Base-by-base conservation (phyloP, 768 basidiomycete species). In the Myochromella boudieri region DNA sequence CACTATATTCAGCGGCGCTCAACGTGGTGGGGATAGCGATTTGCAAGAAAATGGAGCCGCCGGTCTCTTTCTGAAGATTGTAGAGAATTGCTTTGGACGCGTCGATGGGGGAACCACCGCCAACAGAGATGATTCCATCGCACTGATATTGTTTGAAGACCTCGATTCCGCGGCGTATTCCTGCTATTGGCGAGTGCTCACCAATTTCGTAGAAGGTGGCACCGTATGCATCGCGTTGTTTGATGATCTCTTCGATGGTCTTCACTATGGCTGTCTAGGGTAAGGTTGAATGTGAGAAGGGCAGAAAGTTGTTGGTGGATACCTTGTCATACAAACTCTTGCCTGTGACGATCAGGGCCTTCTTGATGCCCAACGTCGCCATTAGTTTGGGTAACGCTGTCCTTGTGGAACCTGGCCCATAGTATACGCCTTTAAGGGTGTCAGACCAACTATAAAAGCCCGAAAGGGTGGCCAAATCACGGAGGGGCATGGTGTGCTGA, bases 1-100 rank as follows among this genome's bases (percentile, higher is more conserved):
- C 85, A 27, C 75, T 76, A 60, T 86, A 87, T 59, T 88, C 88
- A 7, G 87, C 86, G 1, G 87, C 87, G 55, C 85, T 88, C 27
- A 91, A 68, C 4, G 88, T 90, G 6, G 89, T 92, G 0, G 90
- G 90, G 47, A 91, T 83, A 12, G 89, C 85, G 41, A 92, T 87
- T 54, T 90, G 87, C 15, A 65, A 72, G 39, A 79, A 63, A 39
- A 74, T 81, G 4, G 66, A 65, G 1, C 76, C 79, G 1, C 78
- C 81, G 2, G 55, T 63, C 49, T 82, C 78, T 49, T 82, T 65
- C 53, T 85, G 80, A 25, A 82, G 66, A 41, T 78, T 74, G 60
- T 81, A 84, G 6, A 85, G 60, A 22, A 91, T 84, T 0, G 81
- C 82, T 60, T 92, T 91, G 17, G 85, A 69, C 1, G 84, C 87